Evolutionary conservation across 2,329 filamentous ascomycete species (phyloP), one percentile per base, ranked within the genome.

Genomic region (Ascochyta viciae-villosae): DNA sequence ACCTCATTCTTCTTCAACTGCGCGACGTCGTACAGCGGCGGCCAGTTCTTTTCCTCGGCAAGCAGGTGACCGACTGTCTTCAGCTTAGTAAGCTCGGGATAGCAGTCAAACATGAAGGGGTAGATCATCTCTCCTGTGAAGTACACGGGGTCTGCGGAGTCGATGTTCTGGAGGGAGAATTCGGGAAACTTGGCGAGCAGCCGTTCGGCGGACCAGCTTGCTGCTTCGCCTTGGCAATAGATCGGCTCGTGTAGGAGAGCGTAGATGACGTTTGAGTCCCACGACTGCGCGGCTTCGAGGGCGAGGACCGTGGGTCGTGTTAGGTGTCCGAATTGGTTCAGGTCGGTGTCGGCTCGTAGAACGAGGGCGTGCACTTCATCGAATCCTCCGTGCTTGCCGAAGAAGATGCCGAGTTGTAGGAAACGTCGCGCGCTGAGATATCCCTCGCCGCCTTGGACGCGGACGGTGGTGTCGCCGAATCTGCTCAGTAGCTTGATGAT

Each of bases 91-190:
- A 98, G 85, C 74, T 96, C 92, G 0, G 86, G 81, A 68, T 91
- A 94, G 15, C 88, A 88, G 34, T 92, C 86, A 64, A 96, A 93
- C 82, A 93, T 90, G 75, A 90, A 89, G 0, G 90, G 89, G 73
- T 87, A 96, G 46, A 96, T 85, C 92, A 96, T 97, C 78, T 98
- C 94, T 57, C 93, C 92, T 0, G 91, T 92, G 77, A 97, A 96
- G 74, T 85, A 90, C 22, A 95, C 79, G 0, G 88, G 87, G 2
- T 78, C 71, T 6, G 79, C 74, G 0, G 72, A 72, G 8, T 78
- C 62, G 34, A 75, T 67, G 7, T 73, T 74, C 2, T 78, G 46
- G 6, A 65, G 54, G 1, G 60, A 62, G 72, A 85, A 87, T 15
- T 76, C 76, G 0, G 78, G 71, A 57, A 77, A 77, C 65, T 56